phyloP scores from a whole-genome alignment of 306 rosid species.

The Quercus glauca region DNA sequence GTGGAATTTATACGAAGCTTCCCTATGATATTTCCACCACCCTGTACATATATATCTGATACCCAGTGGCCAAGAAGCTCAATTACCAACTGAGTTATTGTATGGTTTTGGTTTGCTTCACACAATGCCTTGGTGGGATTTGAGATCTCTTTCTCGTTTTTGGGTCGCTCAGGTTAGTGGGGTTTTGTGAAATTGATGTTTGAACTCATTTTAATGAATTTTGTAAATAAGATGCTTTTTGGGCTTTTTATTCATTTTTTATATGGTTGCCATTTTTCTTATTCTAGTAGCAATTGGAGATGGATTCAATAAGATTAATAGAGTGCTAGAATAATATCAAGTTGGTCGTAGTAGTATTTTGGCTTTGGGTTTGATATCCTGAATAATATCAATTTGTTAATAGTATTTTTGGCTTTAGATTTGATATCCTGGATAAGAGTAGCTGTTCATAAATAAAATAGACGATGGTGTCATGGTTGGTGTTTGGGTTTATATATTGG shows the following conservation, averaged over 20 bases:
- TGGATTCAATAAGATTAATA: background rate
- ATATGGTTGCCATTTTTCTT: no score
- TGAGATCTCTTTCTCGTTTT: conserved; percentile 47
- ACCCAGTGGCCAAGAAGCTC: background rate
- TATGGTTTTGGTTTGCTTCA: conserved; percentile 19
- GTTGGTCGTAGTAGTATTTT: no score
- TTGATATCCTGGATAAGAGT: background rate
- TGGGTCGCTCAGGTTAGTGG: conserved; percentile 51
- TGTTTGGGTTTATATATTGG: background rate
- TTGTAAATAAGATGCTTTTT: background rate
- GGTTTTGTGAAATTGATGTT: background rate
- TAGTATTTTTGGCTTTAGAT: background rate
- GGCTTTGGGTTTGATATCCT: background rate
- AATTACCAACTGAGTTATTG: background rate
- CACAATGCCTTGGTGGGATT: conserved; percentile 58
- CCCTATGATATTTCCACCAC: background rate
- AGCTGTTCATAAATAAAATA: background rate
- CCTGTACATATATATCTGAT: background rate
- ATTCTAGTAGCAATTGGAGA: background rate
- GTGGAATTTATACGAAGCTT: background rate
- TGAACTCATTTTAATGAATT: background rate
- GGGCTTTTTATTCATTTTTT: background rate
- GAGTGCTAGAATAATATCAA: background rate
- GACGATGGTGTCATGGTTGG: background rate
- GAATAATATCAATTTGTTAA: background rate